A percentile compares a stretch with the other conserved stretches of the same genome.
Conservation (phyloP, 2,329 filamentous ascomycete species). For the Eutypella sp. region DNA sequence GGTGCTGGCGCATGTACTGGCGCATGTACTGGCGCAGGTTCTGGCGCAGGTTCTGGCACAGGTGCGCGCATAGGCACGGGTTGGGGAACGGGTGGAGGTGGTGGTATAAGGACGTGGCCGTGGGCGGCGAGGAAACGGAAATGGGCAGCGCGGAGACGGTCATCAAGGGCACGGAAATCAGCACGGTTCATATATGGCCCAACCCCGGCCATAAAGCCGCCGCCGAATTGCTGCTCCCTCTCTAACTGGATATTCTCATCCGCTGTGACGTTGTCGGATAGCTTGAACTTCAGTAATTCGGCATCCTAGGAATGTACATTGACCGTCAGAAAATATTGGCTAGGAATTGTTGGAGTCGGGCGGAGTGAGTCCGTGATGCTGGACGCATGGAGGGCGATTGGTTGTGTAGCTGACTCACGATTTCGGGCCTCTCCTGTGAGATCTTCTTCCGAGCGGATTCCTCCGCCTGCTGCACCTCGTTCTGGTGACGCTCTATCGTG, state of each 20-base stretch:
- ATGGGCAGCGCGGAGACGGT: too few relatives aligned
- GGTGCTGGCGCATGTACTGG: neutral
- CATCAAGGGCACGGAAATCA: too few relatives aligned
- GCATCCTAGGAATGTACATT: conserved; percentile 27
- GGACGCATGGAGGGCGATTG: neutral
- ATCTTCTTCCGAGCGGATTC: conserved; percentile 50
- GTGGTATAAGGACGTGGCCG: too few relatives aligned
- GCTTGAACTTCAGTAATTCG: conserved; percentile 52
- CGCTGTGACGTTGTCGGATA: conserved; percentile 48
- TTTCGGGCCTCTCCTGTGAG: conserved; percentile 52
- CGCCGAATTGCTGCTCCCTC: too few relatives aligned
- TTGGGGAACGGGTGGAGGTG: neutral
- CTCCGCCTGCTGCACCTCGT: conserved; percentile 60
- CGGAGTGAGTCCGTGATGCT: neutral
- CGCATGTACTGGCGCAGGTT: neutral
- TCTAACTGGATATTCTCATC: conserved; percentile 32
- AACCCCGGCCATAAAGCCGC: too few relatives aligned
- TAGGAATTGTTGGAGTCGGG: neutral
- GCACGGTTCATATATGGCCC: too few relatives aligned
- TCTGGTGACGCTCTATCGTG: conserved; percentile 52
- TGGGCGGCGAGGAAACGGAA: too few relatives aligned
- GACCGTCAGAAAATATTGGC: neutral
- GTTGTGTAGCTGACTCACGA: conserved; percentile 34
- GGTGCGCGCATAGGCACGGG: neutral
- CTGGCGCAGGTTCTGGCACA: neutral